Base-by-base conservation (phyloP, 2,329 filamentous ascomycete genomes). In the Aspergillus ochraceoroseus region DNA sequence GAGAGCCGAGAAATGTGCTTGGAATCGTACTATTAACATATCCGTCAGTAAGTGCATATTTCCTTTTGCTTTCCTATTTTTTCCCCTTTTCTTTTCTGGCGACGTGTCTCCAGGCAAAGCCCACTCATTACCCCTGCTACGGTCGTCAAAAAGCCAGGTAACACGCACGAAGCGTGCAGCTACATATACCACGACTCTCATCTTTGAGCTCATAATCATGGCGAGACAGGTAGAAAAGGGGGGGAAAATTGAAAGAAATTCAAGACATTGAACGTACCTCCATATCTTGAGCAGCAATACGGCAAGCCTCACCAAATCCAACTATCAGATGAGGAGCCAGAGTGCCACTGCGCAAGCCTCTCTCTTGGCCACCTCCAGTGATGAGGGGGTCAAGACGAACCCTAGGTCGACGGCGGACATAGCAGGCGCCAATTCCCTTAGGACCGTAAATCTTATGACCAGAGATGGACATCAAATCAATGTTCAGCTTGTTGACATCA, bases 401-500 rank as follows among this genome's bases (percentile, higher is more conserved):
- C 64, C 90, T 82, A 1, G 92, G 92, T 43, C 92, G 79, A 70
- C 92, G 80, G 58, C 92, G 84, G 33, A 98, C 87, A 60, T 90
- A 98, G 70, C 92, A 98, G 43, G 92, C 92, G 44, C 92, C 92
- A 42, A 98, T 86, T 22, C 92, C 92, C 74, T 95, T 98, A 38
- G 92, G 92, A 17, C 92, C 92, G 62, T 98, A 98, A 39, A 98
- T 94, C 70, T 98, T 98, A 71, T 98, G 92, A 19, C 87, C 89
- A 6, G 92, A 96, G 46, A 98, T 95, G 19, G 90, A 96, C 90
- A 98, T 95, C 60, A 98, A 71, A 63, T 98, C 92, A 51, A 98
- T 83, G 66, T 95, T 94, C 87, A 95, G 90, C 67, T 87, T 85
- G 66, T 96, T 95, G 59, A 98, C 92, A 57, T 95, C 88, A 32